Percentiles rank a stretch among this genome's conserved stretches.
Evolutionary conservation across 768 basidiomycete genomes (phyloP).

Genomic region (Suillus occidentalis): DNA sequence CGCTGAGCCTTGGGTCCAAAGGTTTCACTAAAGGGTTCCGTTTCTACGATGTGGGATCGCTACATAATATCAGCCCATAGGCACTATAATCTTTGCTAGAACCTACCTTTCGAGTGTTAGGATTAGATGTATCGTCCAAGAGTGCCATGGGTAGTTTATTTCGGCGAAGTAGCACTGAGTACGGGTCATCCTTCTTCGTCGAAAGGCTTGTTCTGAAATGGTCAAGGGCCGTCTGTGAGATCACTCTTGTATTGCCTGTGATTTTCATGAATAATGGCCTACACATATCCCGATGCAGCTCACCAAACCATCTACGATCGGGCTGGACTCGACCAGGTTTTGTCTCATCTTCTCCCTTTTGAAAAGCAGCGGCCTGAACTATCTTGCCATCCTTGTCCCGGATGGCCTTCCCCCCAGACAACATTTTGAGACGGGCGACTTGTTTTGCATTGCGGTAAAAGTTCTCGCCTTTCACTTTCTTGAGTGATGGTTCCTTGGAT

Average conservation of each 20-base stretch:
- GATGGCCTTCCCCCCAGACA: constrained; percentile 88
- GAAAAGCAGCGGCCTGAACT: constrained; percentile 90
- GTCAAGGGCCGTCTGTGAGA: constrained; percentile 93
- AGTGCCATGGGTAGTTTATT: constrained; percentile 98
- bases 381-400: constrained; percentile 92
- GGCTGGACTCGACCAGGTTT: constrained; percentile 91
- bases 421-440: constrained; percentile 84
- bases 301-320: constrained; percentile 97
- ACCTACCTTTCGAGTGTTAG: constrained; percentile 71
- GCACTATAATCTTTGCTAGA: not conserved
- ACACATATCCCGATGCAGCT: constrained; percentile 4
- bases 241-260: constrained; percentile 95
- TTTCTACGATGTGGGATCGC: constrained; percentile 93
- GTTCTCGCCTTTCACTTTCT: constrained; percentile 89
- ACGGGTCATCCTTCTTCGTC: constrained; percentile 88
- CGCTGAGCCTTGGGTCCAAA: constrained; percentile 96
- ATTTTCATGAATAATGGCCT: not conserved
- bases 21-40: constrained; percentile 91
- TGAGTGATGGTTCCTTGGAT: constrained; percentile 54
- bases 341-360: constrained; percentile 91
- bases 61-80: constrained; percentile 27
- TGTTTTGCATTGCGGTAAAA: constrained; percentile 97
- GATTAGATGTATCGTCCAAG: constrained; percentile 85
- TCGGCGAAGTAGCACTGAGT: constrained; percentile 88
- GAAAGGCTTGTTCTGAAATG: constrained; percentile 92